Conservation (phyloP, 2,329 filamentous ascomycete species). For the Orbilia javanica region DNA sequence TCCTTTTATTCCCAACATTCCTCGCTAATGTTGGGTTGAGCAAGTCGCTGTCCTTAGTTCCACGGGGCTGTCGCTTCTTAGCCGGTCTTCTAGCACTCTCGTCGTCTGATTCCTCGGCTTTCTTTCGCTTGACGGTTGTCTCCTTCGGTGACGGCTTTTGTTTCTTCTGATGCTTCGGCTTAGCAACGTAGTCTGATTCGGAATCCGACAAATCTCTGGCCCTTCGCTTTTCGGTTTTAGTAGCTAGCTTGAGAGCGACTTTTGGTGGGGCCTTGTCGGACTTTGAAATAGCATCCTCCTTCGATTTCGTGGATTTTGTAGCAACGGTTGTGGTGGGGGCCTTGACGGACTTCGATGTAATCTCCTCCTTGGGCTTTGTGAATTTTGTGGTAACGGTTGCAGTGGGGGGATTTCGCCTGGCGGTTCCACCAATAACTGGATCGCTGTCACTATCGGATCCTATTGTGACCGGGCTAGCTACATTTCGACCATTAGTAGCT, state of each 20-base stretch:
- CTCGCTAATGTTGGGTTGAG: conserved; percentile 10
- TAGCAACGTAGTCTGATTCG: conserved; percentile 12
- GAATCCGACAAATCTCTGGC: conserved; percentile 27
- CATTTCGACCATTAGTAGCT: not conserved
- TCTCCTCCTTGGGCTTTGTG: not conserved
- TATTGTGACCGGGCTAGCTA: not conserved
- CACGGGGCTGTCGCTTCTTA: conserved; percentile 43
- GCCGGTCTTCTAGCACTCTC: conserved; percentile 12
- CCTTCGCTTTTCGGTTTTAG: conserved; percentile 34
- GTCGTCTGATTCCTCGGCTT: conserved; percentile 11
- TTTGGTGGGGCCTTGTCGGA: not conserved
- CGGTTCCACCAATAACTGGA: not conserved
- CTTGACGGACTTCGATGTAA: too few relatives aligned
- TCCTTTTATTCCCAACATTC: not conserved
- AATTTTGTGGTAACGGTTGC: not conserved
- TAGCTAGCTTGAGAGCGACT: not conserved
- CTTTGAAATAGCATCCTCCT: not conserved
- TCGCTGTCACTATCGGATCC: conserved; percentile 19
- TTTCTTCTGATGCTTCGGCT: conserved; percentile 20
- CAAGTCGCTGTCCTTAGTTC: conserved; percentile 7
- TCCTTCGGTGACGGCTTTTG: conserved; percentile 31
- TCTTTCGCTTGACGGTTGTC: conserved; percentile 28
- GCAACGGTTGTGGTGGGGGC: not conserved
- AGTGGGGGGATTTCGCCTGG: not conserved
- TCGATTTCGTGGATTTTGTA: not conserved